A percentile compares a stretch with the other conserved stretches of the same genome.
Conservation (phyloP, 345 rosid genomes). For the Pistacia integerrima region DNA sequence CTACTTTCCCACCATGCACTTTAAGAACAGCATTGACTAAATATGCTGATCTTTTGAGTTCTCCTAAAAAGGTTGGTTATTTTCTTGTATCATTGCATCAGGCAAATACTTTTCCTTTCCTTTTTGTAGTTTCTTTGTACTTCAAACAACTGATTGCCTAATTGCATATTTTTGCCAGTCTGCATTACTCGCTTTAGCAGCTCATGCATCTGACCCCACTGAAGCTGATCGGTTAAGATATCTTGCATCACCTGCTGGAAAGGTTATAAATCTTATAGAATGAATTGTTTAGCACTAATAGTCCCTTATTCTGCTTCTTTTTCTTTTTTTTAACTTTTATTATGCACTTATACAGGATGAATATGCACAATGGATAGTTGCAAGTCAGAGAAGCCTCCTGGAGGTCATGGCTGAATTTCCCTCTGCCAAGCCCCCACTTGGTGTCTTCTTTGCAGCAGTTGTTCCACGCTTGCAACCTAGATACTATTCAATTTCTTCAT, state of each 20-base stretch:
- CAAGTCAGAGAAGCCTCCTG: conserved; percentile 89
- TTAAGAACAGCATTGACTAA: conserved; percentile 74
- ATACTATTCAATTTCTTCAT: conserved; percentile 94
- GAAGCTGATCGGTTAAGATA: conserved; percentile 81
- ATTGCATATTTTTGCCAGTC: conserved; percentile 49
- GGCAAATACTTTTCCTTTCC: background rate
- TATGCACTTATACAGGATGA: conserved; percentile 61
- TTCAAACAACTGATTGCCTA: conserved; percentile 11
- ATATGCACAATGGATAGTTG: conserved; percentile 84
- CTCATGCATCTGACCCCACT: conserved; percentile 88
- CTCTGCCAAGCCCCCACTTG: conserved; percentile 86
- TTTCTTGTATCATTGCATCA: conserved; percentile 8
- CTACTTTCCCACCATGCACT: conserved; percentile 84
- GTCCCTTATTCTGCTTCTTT: background rate
- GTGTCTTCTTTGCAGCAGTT: conserved; percentile 92
- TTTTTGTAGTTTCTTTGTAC: background rate
- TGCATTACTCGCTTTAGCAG: conserved; percentile 86
- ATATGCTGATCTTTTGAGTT: conserved; percentile 87
- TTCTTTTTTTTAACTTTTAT: conserved; percentile 5
- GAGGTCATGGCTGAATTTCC: conserved; percentile 94
- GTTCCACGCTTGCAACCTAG: conserved; percentile 92
- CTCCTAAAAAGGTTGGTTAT: conserved; percentile 84
- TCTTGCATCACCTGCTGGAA: conserved; percentile 93
- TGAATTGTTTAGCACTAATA: background rate
- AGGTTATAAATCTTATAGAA: conserved; percentile 45